A percentile compares a stretch with the other conserved stretches of the same genome.
phyloP scores from a whole-genome alignment of 768 basidiomycete species.

The Leccinum barrowsii region DNA sequence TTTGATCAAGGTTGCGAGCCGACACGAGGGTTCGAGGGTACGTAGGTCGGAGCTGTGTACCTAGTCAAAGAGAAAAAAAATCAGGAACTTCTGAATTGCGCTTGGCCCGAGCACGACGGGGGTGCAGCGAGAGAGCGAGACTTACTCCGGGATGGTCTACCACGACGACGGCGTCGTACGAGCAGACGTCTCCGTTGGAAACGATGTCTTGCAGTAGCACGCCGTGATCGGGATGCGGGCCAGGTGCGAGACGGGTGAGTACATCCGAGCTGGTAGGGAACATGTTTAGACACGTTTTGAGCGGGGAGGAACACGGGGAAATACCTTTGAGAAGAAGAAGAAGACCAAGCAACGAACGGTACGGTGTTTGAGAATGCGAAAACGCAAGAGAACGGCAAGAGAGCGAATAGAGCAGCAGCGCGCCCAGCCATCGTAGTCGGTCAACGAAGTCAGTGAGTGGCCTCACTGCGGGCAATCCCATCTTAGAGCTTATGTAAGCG shows the following conservation, averaged over 20 bases:
- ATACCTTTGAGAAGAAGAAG: constrained; percentile 60
- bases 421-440: constrained; percentile 40
- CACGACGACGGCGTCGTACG: constrained; percentile 62
- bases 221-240: constrained; percentile 26
- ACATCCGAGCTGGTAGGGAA: constrained; percentile 49
- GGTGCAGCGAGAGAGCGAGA: constrained; percentile 8
- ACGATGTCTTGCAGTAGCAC: constrained; percentile 46
- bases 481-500: constrained; percentile 16
- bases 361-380: constrained; percentile 59
- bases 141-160: constrained; percentile 73
- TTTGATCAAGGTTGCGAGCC: constrained; percentile 45
- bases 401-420: constrained; percentile 41
- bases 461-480: too few species aligned
- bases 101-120: neutral
- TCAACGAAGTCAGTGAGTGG: neutral
- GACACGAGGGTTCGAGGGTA: constrained; percentile 48
- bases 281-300: neutral
- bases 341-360: constrained; percentile 69
- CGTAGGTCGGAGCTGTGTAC: constrained; percentile 72
- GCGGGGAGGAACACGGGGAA: neutral
- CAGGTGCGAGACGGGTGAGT: constrained; percentile 41
- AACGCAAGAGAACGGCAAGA: constrained; percentile 39
- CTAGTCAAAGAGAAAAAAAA: too few species aligned
- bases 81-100: neutral
- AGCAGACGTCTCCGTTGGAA: constrained; percentile 48